Percentiles rank a stretch among this genome's conserved stretches.
Evolutionary conservation across 257 asterid genomes (phyloP).

Genomic region (Solanum neorickii): DNA sequence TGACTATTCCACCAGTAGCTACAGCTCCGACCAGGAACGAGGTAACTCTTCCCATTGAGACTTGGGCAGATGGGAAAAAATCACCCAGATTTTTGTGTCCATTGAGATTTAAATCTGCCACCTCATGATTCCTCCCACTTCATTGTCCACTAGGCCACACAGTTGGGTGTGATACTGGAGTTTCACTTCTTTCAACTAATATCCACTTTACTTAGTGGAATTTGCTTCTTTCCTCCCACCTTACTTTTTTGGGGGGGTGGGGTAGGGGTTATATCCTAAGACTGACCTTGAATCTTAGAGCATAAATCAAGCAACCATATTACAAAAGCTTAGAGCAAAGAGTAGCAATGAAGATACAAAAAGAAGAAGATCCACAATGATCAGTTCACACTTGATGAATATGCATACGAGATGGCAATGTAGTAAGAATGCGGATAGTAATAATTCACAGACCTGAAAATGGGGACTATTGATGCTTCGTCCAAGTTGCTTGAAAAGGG

Average conservation of each 20-base stretch:
- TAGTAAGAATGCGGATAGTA: not conserved
- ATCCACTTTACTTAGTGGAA: not conserved
- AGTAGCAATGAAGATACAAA: not conserved
- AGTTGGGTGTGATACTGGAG: no score
- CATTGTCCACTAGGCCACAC: not conserved
- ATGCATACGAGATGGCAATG: not conserved
- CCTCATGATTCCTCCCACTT: not conserved
- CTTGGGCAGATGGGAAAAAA: not conserved
- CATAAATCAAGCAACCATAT: not conserved
- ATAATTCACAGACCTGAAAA: constrained; percentile 55
- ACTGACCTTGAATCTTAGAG: not conserved
- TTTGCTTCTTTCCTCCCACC: not conserved
- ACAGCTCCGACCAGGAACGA: not conserved
- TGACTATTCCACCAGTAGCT: not conserved
- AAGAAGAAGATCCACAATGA: not conserved
- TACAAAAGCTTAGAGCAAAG: not conserved
- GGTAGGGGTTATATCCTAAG: not conserved
- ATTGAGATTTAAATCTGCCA: not conserved
- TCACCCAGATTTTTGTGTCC: not conserved
- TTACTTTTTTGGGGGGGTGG: not conserved
- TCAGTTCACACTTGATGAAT: not conserved
- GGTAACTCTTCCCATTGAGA: not conserved
- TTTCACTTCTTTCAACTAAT: not conserved
- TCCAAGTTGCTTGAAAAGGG: constrained; percentile 69
- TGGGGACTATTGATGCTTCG: constrained; percentile 77